These are phyloP conservation scores for Gloeophyllum trabeum DNA, from an alignment of 768 basidiomycete genomes.

Conservation along the genomic window DNA sequence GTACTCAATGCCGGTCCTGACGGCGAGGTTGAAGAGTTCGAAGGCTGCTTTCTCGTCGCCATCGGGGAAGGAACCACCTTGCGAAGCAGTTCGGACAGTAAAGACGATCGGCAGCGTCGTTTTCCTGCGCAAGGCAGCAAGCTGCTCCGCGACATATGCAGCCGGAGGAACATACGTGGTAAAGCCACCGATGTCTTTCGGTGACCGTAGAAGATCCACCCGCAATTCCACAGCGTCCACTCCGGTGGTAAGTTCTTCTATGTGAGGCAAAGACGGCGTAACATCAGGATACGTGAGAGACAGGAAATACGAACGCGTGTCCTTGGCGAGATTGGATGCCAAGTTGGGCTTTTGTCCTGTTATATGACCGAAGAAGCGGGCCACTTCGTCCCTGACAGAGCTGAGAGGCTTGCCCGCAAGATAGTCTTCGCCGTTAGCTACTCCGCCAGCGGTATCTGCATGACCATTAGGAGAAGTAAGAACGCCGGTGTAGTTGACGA, in stretches of 20 bases:
- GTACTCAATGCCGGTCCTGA: conserved; percentile 84
- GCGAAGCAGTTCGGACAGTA: conserved; percentile 78
- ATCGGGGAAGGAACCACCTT: conserved; percentile 91
- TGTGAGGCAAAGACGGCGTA: conserved; percentile 48
- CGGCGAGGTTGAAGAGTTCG: conserved; percentile 64
- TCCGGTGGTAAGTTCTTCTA: conserved; percentile 70
- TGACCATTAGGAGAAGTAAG: conserved; percentile 5
- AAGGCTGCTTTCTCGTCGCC: conserved; percentile 58
- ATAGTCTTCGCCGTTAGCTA: conserved; percentile 7
- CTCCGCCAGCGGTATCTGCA: background rate
- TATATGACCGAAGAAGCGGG: conserved; percentile 84
- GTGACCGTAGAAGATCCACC: conserved; percentile 71
- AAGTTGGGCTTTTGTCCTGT: conserved; percentile 62
- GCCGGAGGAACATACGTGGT: conserved; percentile 50
- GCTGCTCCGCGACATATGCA: conserved; percentile 69
- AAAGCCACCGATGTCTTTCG: conserved; percentile 31
- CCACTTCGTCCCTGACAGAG: conserved; percentile 48
- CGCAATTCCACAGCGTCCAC: conserved; percentile 92
- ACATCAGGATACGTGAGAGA: conserved; percentile 89
- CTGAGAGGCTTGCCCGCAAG: conserved; percentile 11
- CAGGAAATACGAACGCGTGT: conserved; percentile 81
- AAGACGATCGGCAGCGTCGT: conserved; percentile 84
- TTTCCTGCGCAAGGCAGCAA: conserved; percentile 64
- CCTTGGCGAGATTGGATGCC: conserved; percentile 36
- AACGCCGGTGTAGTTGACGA: conserved; percentile 58